Evolutionary conservation across 1,139 yeast species (phyloP).

Genomic region (Yamadazyma spencermartinsiae): DNA sequence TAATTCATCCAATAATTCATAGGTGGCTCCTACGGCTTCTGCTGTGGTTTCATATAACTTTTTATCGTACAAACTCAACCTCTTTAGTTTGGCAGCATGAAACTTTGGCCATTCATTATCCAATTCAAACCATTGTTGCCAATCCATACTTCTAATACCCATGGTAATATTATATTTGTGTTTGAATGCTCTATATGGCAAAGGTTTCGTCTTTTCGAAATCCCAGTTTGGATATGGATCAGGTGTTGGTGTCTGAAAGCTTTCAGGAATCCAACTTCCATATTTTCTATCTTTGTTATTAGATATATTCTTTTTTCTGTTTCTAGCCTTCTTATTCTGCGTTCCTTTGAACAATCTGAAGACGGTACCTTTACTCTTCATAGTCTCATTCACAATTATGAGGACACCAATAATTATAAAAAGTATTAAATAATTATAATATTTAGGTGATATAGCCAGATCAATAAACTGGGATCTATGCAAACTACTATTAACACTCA

Average conservation of each 20-base stretch:
- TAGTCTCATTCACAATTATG: constrained; percentile 6
- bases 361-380: constrained; percentile 3
- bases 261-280: constrained; percentile 57
- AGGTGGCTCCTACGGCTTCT: constrained; percentile 55
- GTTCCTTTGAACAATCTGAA: background rate
- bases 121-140: constrained; percentile 62
- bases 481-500: constrained; percentile 1
- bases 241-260: constrained; percentile 51
- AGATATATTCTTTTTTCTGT: background rate
- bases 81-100: constrained; percentile 51
- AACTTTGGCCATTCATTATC: constrained; percentile 63
- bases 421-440: too few relatives aligned
- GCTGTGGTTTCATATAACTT: constrained; percentile 54
- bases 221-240: constrained; percentile 51
- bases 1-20: constrained; percentile 56
- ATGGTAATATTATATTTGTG: constrained; percentile 57
- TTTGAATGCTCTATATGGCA: constrained; percentile 63
- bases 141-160: constrained; percentile 66
- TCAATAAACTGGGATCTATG: background rate
- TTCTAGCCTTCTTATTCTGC: background rate
- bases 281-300: constrained; percentile 16
- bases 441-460: too few relatives aligned
- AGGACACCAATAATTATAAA: constrained; percentile 8
- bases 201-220: constrained; percentile 48
- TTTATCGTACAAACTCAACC: constrained; percentile 46